These are phyloP conservation scores for Bryoerythrophyllum caledonicum DNA, from an alignment of 225 moss, liverwort and hornwort genomes.

Conservation along the genomic window DNA sequence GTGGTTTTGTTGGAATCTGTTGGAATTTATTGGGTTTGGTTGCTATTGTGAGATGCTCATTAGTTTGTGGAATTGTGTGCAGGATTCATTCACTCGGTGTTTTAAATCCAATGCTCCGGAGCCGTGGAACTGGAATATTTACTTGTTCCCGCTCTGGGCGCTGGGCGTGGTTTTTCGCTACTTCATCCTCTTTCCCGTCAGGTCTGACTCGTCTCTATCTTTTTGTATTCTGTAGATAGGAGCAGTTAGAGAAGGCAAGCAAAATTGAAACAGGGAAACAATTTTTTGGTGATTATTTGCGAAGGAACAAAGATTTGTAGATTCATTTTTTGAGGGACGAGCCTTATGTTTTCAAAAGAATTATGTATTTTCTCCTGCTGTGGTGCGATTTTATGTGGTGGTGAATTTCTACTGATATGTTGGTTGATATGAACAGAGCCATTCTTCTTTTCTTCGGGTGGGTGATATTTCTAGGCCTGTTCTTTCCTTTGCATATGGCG, in stretches of 20 bases:
- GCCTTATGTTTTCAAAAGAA: no score
- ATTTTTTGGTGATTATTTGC: no score
- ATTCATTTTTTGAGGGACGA: no score
- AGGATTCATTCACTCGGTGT: conserved; percentile 97
- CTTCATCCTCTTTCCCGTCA: conserved; percentile 80
- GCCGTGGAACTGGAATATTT: conserved; percentile 98
- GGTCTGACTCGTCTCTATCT: conserved; percentile 35
- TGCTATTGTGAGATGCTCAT: not conserved
- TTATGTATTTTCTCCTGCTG: no score
- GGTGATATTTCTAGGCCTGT: conserved; percentile 86
- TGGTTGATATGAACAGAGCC: conserved; percentile 58
- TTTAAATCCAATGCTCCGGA: conserved; percentile 93
- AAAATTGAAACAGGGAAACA: no score
- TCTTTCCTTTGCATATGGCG: conserved; percentile 73
- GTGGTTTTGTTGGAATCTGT: not conserved
- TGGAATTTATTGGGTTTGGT: not conserved
- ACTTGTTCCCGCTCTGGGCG: conserved; percentile 89
- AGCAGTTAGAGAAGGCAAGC: no score
- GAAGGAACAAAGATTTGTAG: no score
- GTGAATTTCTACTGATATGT: conserved; percentile 1
- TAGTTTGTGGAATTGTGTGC: not conserved
- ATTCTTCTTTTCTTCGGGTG: conserved; percentile 76
- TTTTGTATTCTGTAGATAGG: no score
- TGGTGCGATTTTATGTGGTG: no score
- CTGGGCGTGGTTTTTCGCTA: conserved; percentile 79